Base-by-base conservation (phyloP, 306 rosid species). In the Abrus precatorius region DNA sequence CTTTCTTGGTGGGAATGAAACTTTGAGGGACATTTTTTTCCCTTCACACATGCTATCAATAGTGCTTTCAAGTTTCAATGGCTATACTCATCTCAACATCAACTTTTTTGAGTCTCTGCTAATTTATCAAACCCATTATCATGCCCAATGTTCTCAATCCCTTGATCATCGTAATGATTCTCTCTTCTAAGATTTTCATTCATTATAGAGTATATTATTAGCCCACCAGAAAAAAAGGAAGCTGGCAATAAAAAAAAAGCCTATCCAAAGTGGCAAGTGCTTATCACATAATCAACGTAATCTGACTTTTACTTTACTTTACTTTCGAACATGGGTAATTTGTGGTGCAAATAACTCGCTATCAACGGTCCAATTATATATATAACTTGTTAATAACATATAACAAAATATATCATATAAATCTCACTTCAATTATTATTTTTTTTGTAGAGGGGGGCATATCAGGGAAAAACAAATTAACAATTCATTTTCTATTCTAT, bases 1-100 rank as follows among this genome's bases (percentile, higher is more conserved):
- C 92, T 92, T 94, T 94, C 88, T 86, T 89, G 90, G 97, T 88
- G 90, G 91, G 75, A 81, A 84, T 89, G 87, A 89, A 87, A 75
- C 90, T 80, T 86, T 73, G 65, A 77, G 77, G 80, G 80, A 54
- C 84, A 65, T 41, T 66, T 69, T 75, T 77, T 11, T 10, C 69
- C 85, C 81, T 80, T 56, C 86, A 87, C 87, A 87, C 79, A 87
- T 86, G 94, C 89, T 88, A 76, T 79, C 85, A 86, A 74, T 85
- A 83, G 75, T 71, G 81, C 87, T 84, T 79, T 83, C 89, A 85
- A 86, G 80, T 88, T 88, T 90, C 89, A 85, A 85, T 87, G 93
- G 87, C 88, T 88, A 81, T 87, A 64, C 32, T 89, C 90, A 81
- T 87, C 91, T 90, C 92, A 90, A 77, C 86, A 81, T 84, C 94